These are phyloP conservation scores for Ceratocystiopsis minuta DNA, from an alignment of 2,329 filamentous ascomycete genomes.

Conservation along the genomic window DNA sequence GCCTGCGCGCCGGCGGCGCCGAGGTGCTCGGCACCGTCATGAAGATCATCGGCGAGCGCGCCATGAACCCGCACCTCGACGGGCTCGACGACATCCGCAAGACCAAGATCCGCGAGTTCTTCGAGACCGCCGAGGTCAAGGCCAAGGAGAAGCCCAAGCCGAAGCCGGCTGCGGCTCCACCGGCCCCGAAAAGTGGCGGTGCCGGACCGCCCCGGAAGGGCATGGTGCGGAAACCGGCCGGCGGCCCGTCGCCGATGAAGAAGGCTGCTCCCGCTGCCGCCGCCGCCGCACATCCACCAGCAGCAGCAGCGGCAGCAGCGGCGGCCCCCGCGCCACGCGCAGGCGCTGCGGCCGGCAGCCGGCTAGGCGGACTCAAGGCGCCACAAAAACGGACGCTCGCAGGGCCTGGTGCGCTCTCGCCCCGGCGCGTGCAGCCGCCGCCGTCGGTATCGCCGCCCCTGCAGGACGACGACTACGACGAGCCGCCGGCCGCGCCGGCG, in stretches of 20 bases:
- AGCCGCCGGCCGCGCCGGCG: conserved; percentile 23
- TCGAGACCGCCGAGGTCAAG: conserved; percentile 65
- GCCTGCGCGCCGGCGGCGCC: conserved; percentile 70
- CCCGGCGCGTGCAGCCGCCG: conserved; percentile 20
- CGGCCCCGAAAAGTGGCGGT: conserved; percentile 16
- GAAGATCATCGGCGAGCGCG: conserved; percentile 95
- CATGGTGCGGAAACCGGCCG: conserved; percentile 7
- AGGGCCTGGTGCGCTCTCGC: conserved; percentile 31
- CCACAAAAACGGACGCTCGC: conserved; percentile 37
- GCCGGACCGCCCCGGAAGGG: conserved; percentile 27
- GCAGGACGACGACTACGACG: conserved; percentile 30
- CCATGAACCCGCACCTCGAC: conserved; percentile 84
- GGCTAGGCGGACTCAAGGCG: conserved; percentile 39
- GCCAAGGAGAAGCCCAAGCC: conserved; percentile 87
- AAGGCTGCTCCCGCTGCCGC: conserved; percentile 22
- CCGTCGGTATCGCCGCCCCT: conserved; percentile 29
- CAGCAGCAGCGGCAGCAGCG: conserved; percentile 17
- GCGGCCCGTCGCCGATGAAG: conserved; percentile 27
- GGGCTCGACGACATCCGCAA: conserved; percentile 91
- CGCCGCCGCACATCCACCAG: neutral
- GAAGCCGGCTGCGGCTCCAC: conserved; percentile 35
- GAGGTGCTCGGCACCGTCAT: conserved; percentile 87
- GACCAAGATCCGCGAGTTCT: conserved; percentile 87
- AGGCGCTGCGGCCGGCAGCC: conserved; percentile 33
- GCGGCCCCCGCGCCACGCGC: conserved; percentile 39